These are phyloP conservation scores for Taxawa tesnikishii DNA, from an alignment of 2,329 filamentous ascomycete genomes.

Conservation along the genomic window DNA sequence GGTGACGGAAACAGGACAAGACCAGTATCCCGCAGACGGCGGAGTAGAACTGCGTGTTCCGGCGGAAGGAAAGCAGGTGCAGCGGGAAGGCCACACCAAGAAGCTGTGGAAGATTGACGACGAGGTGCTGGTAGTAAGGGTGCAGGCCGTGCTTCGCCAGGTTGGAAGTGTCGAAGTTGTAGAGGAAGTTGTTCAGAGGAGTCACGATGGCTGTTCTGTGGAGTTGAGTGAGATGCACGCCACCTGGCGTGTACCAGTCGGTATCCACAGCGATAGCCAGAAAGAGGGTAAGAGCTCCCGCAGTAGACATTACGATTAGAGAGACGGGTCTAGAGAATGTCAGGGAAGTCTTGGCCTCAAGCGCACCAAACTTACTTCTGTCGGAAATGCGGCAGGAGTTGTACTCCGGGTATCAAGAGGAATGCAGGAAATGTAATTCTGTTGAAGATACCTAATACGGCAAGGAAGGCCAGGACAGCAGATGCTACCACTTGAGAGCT, in stretches of 20 bases:
- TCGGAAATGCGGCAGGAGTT: slow-evolving; percentile 73
- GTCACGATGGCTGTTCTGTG: slow-evolving; percentile 41
- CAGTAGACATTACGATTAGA: slow-evolving; percentile 50
- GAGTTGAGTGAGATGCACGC: slow-evolving; percentile 53
- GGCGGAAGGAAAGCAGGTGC: slow-evolving; percentile 35
- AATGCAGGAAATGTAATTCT: slow-evolving; percentile 96
- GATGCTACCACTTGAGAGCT: slow-evolving; percentile 65
- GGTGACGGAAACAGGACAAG: slow-evolving; percentile 64
- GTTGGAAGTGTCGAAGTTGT: slow-evolving; percentile 36
- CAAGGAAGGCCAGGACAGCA: slow-evolving; percentile 64
- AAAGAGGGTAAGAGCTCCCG: slow-evolving; percentile 56
- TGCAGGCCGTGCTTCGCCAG: slow-evolving; percentile 41
- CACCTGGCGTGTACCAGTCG: slow-evolving; percentile 56
- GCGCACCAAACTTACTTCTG: slow-evolving; percentile 51
- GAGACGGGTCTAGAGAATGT: slow-evolving; percentile 36
- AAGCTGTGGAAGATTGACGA: slow-evolving; percentile 39
- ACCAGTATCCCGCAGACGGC: slow-evolving; percentile 59
- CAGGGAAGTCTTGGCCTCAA: neutral
- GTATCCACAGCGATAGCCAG: slow-evolving; percentile 75
- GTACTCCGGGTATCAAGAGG: slow-evolving; percentile 69
- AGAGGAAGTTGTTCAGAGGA: slow-evolving; percentile 40
- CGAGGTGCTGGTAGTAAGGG: slow-evolving; percentile 39
- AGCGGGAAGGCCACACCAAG: slow-evolving; percentile 39
- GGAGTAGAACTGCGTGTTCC: slow-evolving; percentile 55
- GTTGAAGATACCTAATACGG: slow-evolving; percentile 84